Conservation (phyloP, 306 rosid species). For the Fragaria ananassa region DNA sequence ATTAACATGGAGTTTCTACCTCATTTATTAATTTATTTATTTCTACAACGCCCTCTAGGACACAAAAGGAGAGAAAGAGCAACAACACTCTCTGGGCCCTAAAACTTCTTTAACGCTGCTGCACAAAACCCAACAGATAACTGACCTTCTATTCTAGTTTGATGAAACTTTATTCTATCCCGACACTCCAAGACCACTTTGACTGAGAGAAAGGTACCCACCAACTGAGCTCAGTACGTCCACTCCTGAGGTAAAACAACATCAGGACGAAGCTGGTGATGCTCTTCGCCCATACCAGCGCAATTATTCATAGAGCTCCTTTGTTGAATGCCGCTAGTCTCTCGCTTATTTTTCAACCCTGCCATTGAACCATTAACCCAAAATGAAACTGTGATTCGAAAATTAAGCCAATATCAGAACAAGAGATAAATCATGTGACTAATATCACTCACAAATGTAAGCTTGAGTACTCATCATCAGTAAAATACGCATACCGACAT, state of each 20-base stretch:
- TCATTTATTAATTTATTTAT: constrained; percentile 8
- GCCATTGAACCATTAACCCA: not conserved
- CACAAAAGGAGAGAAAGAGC: not conserved
- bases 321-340: constrained; percentile 7
- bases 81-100: not conserved
- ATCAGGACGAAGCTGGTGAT: constrained; percentile 21
- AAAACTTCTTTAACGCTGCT: not conserved
- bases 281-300: not conserved
- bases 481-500: not conserved
- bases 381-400: not conserved
- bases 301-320: not conserved
- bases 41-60: constrained; percentile 4
- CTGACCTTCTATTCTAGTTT: constrained; percentile 22
- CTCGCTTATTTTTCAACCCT: constrained; percentile 19
- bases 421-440: not conserved
- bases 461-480: not conserved
- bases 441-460: not conserved
- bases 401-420: not conserved
- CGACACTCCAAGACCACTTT: constrained; percentile 9
- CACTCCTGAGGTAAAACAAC: constrained; percentile 39
- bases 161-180: constrained; percentile 22
- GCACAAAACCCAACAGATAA: constrained; percentile 22
- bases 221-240: constrained; percentile 23
- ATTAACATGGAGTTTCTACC: too few species aligned
- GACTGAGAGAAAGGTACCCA: not conserved